Base-by-base conservation (phyloP, 2,329 filamentous ascomycete genomes). In the Colletotrichum tabaci region DNA sequence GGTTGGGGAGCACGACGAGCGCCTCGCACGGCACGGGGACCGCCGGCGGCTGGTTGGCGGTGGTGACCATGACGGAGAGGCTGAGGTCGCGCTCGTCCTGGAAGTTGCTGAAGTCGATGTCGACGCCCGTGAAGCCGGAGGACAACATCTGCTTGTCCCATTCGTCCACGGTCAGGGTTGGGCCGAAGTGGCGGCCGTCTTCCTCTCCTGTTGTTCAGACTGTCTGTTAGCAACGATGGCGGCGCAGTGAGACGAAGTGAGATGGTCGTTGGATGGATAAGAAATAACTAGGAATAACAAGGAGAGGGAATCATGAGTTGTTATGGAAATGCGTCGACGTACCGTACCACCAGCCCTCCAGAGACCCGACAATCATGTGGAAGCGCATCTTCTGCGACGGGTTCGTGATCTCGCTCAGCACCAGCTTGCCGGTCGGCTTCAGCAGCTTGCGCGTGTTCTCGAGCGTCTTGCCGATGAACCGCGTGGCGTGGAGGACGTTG, bases 281-380 rank as follows among this genome's bases (percentile, higher is more conserved):
- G 26, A 26, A 26, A 4, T 26, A 26, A 26, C 26, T 4, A 4
- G 26, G 26, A 26, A 26, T 4, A 26, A 26, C 4, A 26, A 4
- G 26, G 26, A 26, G 26, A 26, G 26, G 26, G 4, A 26, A 26
- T 26, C 3, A 26, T 26, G 26, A 4, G 26, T 4, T 26, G 26
- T 26, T 4, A 26, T 26, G 26, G 26, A 26, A 26, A 26, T 26
- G 4, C 26, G 26, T 26, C 26, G 4, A 26, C 26, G 26, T 26
- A 6, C 77, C 77, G 3, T 80, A 75, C 81, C 82, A 83, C 82
- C 82, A 83, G 38, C 80, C 81, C 4, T 78, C 74, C 9, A 83
- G 77, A n/a, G 77, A 74, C 16, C 81, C 81, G 65, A 82, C 82
- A n/a, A 78, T 66, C 35, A 79, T 66, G 49, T 70, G 62, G 42